Conservation (phyloP, 176 grass and related monocot genomes). For the Zoysia pacifica region DNA sequence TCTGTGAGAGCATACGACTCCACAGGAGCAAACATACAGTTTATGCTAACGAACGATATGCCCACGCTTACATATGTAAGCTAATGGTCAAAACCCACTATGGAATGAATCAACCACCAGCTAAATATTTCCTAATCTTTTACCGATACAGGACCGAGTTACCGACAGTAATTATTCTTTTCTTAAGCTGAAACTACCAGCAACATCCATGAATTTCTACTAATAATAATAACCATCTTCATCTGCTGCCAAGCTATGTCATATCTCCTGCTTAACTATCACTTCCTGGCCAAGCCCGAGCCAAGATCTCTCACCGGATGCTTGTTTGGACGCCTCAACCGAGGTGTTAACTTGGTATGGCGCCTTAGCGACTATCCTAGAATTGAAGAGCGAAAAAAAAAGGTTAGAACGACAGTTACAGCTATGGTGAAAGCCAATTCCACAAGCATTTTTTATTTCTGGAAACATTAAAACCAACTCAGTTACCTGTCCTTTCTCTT, state of each 20-base stretch:
- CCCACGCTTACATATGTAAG: background rate
- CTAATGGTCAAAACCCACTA: background rate
- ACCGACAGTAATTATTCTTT: slow-evolving; percentile 37
- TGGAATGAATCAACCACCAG: background rate
- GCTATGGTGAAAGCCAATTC: background rate
- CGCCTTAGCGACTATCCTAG: slow-evolving; percentile 45
- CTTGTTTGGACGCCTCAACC: slow-evolving; percentile 23
- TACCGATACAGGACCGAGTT: background rate
- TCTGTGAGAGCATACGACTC: slow-evolving; percentile 34
- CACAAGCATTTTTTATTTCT: background rate
- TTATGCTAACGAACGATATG: background rate
- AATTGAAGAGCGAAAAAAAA: background rate
- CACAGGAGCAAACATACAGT: slow-evolving; percentile 51
- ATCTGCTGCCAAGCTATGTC: background rate
- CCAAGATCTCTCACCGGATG: slow-evolving; percentile 35
- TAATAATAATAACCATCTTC: background rate
- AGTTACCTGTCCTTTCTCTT: slow-evolving; percentile 75
- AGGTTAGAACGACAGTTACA: background rate
- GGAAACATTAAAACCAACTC: background rate
- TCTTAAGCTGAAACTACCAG: slow-evolving; percentile 27
- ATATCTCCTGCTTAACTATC: slow-evolving; percentile 35
- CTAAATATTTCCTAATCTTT: slow-evolving; percentile 6
- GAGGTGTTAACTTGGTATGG: slow-evolving; percentile 46
- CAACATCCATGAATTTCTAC: background rate
- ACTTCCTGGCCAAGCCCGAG: slow-evolving; percentile 38